Conservation (phyloP, 1,284 basidiomycete genomes). For the Rhodotorula sp. region DNA sequence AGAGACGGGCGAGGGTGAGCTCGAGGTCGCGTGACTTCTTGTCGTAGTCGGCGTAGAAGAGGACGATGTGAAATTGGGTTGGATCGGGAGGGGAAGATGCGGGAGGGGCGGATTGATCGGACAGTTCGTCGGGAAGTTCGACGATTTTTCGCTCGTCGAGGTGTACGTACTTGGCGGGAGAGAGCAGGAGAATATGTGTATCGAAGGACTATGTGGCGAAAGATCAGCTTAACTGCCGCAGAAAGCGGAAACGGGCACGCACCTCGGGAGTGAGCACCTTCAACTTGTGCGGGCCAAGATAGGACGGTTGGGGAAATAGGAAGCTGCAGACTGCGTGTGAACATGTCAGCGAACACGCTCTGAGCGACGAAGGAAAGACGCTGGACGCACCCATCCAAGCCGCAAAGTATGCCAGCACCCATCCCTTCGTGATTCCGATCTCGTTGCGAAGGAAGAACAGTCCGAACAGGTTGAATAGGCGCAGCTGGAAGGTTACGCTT, state of each 20-base stretch:
- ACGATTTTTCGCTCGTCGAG: background rate
- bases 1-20: slow-evolving; percentile 22
- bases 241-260: background rate
- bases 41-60: slow-evolving; percentile 35
- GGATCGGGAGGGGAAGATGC: background rate
- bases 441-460: slow-evolving; percentile 12
- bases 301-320: slow-evolving; percentile 33
- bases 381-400: slow-evolving; percentile 31
- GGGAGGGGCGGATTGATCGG: background rate
- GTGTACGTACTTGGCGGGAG: slow-evolving; percentile 7
- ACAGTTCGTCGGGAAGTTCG: slow-evolving; percentile 8
- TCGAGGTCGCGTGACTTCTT: slow-evolving; percentile 25
- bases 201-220: slow-evolving; percentile 26
- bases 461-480: slow-evolving; percentile 30
- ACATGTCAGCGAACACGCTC: background rate
- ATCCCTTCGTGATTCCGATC: background rate
- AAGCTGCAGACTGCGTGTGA: slow-evolving; percentile 18
- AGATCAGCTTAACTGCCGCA: too few relatives aligned
- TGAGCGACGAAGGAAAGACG: background rate
- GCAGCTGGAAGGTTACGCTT: slow-evolving; percentile 19
- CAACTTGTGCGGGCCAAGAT: slow-evolving; percentile 26
- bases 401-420: slow-evolving; percentile 5
- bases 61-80: slow-evolving; percentile 18
- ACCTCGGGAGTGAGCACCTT: slow-evolving; percentile 13
- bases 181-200: slow-evolving; percentile 20